These are phyloP conservation scores for Trichosporon coremiiforme DNA, from an alignment of 1,284 basidiomycete genomes.

Conservation along the genomic window DNA sequence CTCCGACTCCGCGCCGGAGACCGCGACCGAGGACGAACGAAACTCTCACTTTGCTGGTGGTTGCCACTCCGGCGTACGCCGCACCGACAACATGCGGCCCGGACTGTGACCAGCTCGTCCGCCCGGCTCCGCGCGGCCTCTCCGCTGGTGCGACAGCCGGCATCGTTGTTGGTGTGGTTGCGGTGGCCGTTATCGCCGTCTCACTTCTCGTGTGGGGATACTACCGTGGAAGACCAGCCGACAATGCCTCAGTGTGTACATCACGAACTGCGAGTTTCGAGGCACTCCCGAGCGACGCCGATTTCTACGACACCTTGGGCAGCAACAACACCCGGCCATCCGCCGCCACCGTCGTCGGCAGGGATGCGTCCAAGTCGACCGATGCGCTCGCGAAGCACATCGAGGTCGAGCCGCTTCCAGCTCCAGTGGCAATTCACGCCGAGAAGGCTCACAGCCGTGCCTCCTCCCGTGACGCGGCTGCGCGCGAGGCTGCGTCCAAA, in stretches of 20 bases:
- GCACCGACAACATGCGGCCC: background rate
- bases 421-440: background rate
- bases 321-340: background rate
- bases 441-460: background rate
- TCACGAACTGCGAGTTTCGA: conserved; percentile 6
- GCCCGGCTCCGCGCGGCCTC: background rate
- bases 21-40: background rate
- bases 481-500: background rate
- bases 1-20: background rate
- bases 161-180: conserved; percentile 5
- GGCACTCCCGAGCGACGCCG: background rate
- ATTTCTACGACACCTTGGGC: background rate
- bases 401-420: background rate
- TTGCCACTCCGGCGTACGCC: background rate
- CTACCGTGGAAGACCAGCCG: background rate
- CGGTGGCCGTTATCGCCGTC: background rate
- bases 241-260: background rate
- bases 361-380: background rate
- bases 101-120: background rate
- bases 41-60: background rate
- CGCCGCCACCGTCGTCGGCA: background rate
- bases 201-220: background rate
- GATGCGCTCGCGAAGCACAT: background rate
- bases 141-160: background rate
- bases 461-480: background rate